A percentile compares a stretch with the other conserved stretches of the same genome.
phyloP scores from a whole-genome alignment of 1,284 basidiomycete species.

The Austroboletus niveus region DNA sequence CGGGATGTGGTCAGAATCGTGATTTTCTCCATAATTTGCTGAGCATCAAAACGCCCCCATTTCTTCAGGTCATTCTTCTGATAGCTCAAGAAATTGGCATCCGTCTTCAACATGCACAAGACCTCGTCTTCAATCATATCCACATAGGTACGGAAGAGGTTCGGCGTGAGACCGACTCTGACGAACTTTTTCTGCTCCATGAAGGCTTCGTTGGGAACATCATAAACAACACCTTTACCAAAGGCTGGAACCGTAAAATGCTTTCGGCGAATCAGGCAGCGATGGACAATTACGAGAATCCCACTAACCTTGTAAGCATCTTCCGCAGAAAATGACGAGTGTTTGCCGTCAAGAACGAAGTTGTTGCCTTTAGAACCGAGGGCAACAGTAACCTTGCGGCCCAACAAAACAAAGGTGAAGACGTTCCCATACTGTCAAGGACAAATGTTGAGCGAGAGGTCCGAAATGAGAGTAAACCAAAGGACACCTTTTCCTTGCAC shows the following conservation, averaged over 20 bases:
- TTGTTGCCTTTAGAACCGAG: conserved; percentile 93
- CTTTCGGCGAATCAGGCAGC: conserved; percentile 38
- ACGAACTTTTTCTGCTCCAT: conserved; percentile 99
- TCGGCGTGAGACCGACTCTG: conserved; percentile 89
- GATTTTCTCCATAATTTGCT: conserved; percentile 82
- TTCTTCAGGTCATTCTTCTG: conserved; percentile 63
- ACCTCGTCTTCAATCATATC: conserved; percentile 89
- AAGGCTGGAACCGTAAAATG: conserved; percentile 91
- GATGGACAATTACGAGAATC: conserved; percentile 73
- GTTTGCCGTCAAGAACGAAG: conserved; percentile 92
- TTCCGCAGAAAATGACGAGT: conserved; percentile 91
- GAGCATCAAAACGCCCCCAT: conserved; percentile 73
- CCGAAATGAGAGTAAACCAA: conserved; percentile 9
- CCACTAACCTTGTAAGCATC: conserved; percentile 84
- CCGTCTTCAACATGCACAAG: conserved; percentile 55
- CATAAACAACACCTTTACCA: conserved; percentile 97
- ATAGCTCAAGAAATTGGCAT: conserved; percentile 56
- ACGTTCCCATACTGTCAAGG: conserved; percentile 62
- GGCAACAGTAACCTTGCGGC: conserved; percentile 88
- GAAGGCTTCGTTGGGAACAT: conserved; percentile 92
- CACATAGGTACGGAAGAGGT: conserved; percentile 91
- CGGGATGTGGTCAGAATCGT: conserved; percentile 94
- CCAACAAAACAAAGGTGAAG: conserved; percentile 94
- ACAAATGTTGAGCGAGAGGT: neutral
- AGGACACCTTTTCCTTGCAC: conserved; percentile 80